A percentile compares a stretch with the other conserved stretches of the same genome.
phyloP scores from a whole-genome alignment of 176 grass and related monocot species.

The Oryza australiensis region DNA sequence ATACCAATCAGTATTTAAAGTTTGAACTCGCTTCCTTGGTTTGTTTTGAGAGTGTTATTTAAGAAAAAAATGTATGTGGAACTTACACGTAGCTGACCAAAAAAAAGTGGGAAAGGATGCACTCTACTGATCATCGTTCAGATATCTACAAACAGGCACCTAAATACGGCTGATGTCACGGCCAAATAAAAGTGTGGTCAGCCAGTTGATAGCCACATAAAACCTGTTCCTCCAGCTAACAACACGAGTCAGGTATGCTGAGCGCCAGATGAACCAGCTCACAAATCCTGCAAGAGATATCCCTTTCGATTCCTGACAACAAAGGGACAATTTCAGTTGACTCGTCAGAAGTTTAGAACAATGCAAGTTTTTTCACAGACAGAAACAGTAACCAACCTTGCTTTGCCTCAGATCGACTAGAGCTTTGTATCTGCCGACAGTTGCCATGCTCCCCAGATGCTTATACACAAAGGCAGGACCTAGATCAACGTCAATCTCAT shows the following conservation, averaged over 20 bases:
- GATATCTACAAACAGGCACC: constrained; percentile 5
- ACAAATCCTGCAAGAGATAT: constrained; percentile 87
- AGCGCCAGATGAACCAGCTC: constrained; percentile 93
- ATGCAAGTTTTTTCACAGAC: neutral
- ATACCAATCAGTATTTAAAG: neutral
- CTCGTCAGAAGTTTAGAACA: neutral
- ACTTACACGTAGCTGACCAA: neutral
- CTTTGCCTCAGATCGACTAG: constrained; percentile 84
- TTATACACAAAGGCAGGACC: constrained; percentile 81
- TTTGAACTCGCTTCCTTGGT: neutral
- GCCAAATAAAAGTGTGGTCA: constrained; percentile 87
- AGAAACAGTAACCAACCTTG: constrained; percentile 56
- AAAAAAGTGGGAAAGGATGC: neutral
- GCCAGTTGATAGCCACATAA: constrained; percentile 95
- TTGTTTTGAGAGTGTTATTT: neutral
- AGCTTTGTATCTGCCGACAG: constrained; percentile 96
- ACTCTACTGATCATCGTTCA: neutral
- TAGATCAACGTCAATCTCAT: constrained; percentile 45
- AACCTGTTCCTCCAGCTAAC: constrained; percentile 96
- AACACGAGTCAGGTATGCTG: constrained; percentile 88
- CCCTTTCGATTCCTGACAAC: constrained; percentile 76
- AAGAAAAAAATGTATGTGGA: neutral
- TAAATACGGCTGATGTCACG: constrained; percentile 91
- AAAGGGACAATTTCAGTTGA: neutral
- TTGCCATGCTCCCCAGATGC: constrained; percentile 96